Base-by-base conservation (phyloP, 352 stramenopile genomes). In the Globisporangium middletonii region DNA sequence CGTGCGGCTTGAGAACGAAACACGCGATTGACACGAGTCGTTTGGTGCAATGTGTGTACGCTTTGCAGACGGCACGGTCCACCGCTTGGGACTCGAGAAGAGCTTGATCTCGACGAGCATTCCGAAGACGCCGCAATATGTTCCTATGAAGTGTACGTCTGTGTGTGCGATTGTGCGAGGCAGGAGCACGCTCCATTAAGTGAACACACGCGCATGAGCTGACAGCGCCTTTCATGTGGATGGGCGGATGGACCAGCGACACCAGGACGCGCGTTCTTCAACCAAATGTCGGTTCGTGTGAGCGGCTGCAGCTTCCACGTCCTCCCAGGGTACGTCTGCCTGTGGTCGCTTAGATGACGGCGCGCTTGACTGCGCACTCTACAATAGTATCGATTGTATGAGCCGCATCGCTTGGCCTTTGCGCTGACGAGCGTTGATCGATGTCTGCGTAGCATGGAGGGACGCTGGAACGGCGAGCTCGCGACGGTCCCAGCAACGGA, bases 261-360 rank as follows among this genome's bases (percentile, higher is more conserved):
- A 0, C 62, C 72, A 4, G 78, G 71, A 27, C 75, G 85, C 13
- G 73, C 78, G 12, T 95, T 95, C 53, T 95, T 94, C 69, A 95
- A 90, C 57, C 85, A 95, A 61, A 60, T 95, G 28, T 95, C 86
- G 4, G 83, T 95, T 50, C 82, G 83, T 26, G 83, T 94, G 35
- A 93, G 84, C 61, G 83, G 82, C 26, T 95, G 83, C 69, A 93
- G 68, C 59, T 95, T 77, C 64, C 83, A 95, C 62, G 84, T 95
- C 26, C 64, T 95, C 30, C 86, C 86, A 55, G 73, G 75, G 63
- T 72, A 69, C 37, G 50, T 51, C n/a, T 12, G 15, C 41, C 30
- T 43, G 23, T 38, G 11, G 19, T 18, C 6, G 4, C 16, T 44
- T 28, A 11, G 2, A 16, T 26, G 9, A 59, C 11, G 18, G 11